A percentile compares a stretch with the other conserved stretches of the same genome.
Conservation (phyloP, 176 grass and related monocot genomes). For the Rhynchospora breviuscula region DNA sequence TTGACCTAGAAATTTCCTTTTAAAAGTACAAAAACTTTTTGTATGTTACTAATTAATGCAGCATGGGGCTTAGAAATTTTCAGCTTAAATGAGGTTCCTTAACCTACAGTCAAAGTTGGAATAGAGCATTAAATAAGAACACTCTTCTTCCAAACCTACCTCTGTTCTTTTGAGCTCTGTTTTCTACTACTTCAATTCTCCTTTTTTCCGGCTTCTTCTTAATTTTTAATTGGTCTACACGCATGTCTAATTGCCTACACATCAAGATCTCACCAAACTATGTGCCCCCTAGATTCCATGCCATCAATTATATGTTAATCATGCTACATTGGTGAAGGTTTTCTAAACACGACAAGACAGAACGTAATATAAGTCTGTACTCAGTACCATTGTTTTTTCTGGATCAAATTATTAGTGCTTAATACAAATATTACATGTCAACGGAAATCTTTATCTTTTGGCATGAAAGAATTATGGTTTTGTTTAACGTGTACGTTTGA, state of each 20-base stretch:
- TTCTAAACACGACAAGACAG: not conserved
- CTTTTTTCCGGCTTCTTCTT: not conserved
- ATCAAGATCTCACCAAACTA: not conserved
- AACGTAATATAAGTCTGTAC: not conserved
- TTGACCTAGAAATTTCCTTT: not conserved
- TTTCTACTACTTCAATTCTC: not conserved
- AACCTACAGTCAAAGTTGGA: conserved; percentile 9
- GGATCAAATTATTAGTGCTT: not conserved
- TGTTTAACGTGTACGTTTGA: no score
- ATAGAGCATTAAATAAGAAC: conserved; percentile 7
- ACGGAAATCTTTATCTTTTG: no score
- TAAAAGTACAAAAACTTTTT: not conserved
- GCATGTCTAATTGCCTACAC: not conserved
- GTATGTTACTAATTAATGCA: not conserved
- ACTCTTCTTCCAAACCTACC: not conserved
- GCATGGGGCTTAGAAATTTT: not conserved
- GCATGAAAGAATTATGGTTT: no score
- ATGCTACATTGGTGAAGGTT: not conserved
- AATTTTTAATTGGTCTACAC: conserved; percentile 4
- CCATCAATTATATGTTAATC: conserved; percentile 1
- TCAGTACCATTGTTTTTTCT: not conserved
- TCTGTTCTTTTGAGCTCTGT: not conserved
- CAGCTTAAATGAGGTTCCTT: not conserved
- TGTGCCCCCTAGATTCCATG: conserved; percentile 3
- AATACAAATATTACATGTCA: no score